Conservation (phyloP, 495 filamentous ascomycete genomes). For the Bacidia rubella region DNA sequence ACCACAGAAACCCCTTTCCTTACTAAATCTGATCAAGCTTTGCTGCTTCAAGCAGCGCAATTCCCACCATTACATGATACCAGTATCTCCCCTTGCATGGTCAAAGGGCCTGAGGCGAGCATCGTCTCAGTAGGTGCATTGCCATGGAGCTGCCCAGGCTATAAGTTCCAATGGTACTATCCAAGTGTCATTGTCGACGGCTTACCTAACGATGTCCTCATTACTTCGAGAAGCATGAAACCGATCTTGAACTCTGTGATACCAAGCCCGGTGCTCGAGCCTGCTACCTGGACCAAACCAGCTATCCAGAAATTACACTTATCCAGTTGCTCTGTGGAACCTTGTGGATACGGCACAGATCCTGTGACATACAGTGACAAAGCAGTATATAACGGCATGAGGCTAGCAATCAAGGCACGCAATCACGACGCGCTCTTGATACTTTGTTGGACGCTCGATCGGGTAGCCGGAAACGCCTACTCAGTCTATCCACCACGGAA, state of each 20-base stretch:
- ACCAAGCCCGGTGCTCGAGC: not conserved
- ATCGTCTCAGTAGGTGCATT: not conserved
- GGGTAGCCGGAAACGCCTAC: not conserved
- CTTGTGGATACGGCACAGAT: not conserved
- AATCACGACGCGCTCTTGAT: not conserved
- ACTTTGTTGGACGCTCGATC: not conserved
- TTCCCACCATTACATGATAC: too few species aligned
- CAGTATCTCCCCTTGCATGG: too few species aligned
- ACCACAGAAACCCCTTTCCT: too few species aligned
- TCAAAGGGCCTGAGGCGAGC: not conserved
- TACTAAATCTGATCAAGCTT: too few species aligned
- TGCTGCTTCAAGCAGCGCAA: too few species aligned
- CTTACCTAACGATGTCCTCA: not conserved
- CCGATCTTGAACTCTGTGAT: not conserved
- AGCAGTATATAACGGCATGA: not conserved
- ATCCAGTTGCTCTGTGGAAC: not conserved
- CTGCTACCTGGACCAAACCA: not conserved
- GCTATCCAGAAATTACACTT: slow-evolving; percentile 2
- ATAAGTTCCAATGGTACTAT: not conserved
- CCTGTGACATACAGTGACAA: not conserved
- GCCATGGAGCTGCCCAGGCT: not conserved
- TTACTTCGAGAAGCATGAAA: not conserved
- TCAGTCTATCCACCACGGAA: not conserved
- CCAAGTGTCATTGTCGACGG: not conserved
- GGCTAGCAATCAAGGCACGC: not conserved